These are phyloP conservation scores for Russula sp. DNA, from an alignment of 768 basidiomycete species.

Conservation along the genomic window DNA sequence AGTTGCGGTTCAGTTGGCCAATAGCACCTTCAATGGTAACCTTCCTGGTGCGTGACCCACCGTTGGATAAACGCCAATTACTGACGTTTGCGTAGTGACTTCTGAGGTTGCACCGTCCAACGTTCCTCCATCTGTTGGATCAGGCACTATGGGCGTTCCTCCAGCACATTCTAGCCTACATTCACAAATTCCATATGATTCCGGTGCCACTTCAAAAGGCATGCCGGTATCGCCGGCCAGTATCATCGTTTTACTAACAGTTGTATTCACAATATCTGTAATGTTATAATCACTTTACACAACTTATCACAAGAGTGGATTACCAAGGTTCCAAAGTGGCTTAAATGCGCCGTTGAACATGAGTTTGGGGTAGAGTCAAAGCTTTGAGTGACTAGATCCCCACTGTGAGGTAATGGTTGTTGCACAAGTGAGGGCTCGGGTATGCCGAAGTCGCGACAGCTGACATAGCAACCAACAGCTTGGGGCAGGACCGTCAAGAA, in stretches of 20 bases:
- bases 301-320: neutral
- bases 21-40: conserved; percentile 28
- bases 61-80: neutral
- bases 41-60: conserved; percentile 29
- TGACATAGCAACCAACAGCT: neutral
- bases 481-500: neutral
- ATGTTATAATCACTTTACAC: neutral
- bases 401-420: neutral
- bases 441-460: neutral
- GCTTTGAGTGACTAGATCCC: neutral
- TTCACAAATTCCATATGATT: neutral
- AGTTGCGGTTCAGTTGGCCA: conserved; percentile 32
- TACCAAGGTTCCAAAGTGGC: neutral
- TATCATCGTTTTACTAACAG: conserved; percentile 8
- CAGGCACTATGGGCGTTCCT: conserved; percentile 24
- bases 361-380: neutral
- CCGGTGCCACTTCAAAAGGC: neutral
- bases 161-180: conserved; percentile 16
- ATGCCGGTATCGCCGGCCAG: neutral
- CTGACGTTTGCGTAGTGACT: conserved; percentile 31
- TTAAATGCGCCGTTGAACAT: neutral
- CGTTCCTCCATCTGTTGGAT: conserved; percentile 23
- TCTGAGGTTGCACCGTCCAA: conserved; percentile 39
- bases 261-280: conserved; percentile 3
- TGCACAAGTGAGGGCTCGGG: neutral